Base-by-base conservation (phyloP, 805 yeast species). In the Saccharomycopsis sp. region DNA sequence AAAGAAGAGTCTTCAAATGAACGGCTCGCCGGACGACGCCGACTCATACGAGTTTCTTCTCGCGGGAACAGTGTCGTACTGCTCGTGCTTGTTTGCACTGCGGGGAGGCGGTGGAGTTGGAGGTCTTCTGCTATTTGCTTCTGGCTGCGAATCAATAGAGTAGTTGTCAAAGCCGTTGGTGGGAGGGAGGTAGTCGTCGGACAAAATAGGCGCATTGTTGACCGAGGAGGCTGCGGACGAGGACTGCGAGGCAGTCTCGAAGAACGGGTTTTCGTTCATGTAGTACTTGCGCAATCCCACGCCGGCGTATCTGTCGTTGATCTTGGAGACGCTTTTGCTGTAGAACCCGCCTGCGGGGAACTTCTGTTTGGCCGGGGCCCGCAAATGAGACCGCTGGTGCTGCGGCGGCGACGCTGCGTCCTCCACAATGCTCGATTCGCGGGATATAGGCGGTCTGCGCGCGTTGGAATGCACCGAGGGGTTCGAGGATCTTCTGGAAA, bases 211-310 rank as follows among this genome's bases (percentile, higher is more conserved):
- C 15, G 24, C 53, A 23, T 50, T 50, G 21, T 12, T 50, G 8
- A 14, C 53, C 20, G n/a, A 44, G 7, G 21, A 44, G 16, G 48
- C 18, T 7, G 48, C 18, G 7, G 48, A 44, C 4, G 48, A 44
- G 16, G 48, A 44, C 7, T 4, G 8, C 18, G 48, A 5, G 21
- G 48, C 8, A 16, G 24, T 46, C 15, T 44, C 54, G 15, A 29
- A 9, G 23, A 52, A 51, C 40, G 58, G 57, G 50, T 59, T 59
- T 16, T 54, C 56, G 21, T 12, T 53, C 18, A 51, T 29, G 41
- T 59, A 59, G 50, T 59, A 59, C 3, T 59, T 53, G 18, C 59
- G 60, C 12, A 59, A 41, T 4, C 62, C 62, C 7, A 55, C 53
- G 9, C 54, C 23, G 1, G 56, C 29, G 41, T 57, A 59, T 34